A percentile compares a stretch with the other conserved stretches of the same genome.
These are phyloP conservation scores for Dendrocalamus latiflorus DNA, from an alignment of 202 grass and related monocot species.

Conservation along the genomic window DNA sequence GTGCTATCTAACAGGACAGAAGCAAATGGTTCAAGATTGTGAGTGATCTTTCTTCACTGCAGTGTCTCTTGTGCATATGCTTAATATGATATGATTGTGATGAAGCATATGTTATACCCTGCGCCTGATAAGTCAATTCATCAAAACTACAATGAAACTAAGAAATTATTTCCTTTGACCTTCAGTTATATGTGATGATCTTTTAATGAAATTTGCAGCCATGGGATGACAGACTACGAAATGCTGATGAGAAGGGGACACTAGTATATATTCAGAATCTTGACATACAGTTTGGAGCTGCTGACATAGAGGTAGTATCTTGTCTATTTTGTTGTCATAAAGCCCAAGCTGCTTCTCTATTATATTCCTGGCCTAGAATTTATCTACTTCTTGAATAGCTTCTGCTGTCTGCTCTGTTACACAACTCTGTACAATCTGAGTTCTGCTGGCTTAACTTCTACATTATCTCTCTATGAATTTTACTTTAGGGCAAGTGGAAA, in stretches of 20 bases:
- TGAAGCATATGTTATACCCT: constrained; percentile 1
- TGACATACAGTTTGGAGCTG: constrained; percentile 61
- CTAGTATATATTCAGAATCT: constrained; percentile 89
- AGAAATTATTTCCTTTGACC: not conserved
- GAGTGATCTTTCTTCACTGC: constrained; percentile 39
- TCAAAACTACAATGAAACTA: constrained; percentile 9
- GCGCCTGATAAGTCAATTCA: constrained; percentile 9
- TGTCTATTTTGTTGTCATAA: constrained; percentile 13
- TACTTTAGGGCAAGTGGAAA: not conserved
- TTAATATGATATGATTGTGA: not conserved
- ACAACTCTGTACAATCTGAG: not conserved
- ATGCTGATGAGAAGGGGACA: constrained; percentile 48
- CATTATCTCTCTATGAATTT: not conserved
- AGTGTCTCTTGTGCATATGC: constrained; percentile 9
- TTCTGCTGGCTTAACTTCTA: not conserved
- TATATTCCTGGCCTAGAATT: constrained; percentile 10
- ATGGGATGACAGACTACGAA: constrained; percentile 49
- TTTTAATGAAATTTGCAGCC: constrained; percentile 43
- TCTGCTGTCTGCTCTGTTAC: not conserved
- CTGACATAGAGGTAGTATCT: constrained; percentile 67
- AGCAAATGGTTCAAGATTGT: constrained; percentile 73
- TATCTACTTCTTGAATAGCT: constrained; percentile 25
- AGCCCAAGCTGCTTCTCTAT: constrained; percentile 23
- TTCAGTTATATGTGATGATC: constrained; percentile 4
- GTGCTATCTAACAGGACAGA: constrained; percentile 53